Base-by-base conservation (phyloP, 768 basidiomycete species). In the Gelatoporia subvermispora region DNA sequence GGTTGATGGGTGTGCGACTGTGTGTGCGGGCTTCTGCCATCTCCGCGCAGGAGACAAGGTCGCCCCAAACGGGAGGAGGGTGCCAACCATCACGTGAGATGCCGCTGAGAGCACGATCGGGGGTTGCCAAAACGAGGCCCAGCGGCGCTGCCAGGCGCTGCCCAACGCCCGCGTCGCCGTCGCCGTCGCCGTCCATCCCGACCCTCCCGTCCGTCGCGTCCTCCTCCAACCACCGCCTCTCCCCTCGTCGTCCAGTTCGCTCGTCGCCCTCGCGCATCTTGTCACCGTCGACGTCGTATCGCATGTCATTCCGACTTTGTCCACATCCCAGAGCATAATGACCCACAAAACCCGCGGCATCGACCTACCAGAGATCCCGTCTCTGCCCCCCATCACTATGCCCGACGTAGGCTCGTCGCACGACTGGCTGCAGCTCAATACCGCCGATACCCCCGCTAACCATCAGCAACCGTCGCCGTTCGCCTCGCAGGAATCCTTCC, bases 361-460 rank as follows among this genome's bases (percentile, higher is more conserved):
- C 49, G 61, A 58, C 57, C 61, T 67, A 18, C 65, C 65, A 17
- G 44, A 54, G 48, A 72, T 75, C 48, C 73, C 74, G 39, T 61
- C 70, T 13, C 68, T 75, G 25, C 72, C 73, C 41, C 73, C 73
- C 38, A 72, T 75, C 47, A 62, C 65, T 58, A 74, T 74, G 67
- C 69, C 70, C 43, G 53, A 60, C 28, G 28, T 31, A 5, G 28
- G 13, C 28, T 31, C 28, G 28, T 31, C 28, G 7, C 28, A 31
- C 7, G 28, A 31, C 13, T 31, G 28, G 28, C 28, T 31, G 7
- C 28, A 31, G 28, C 13, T 31, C 28, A 31, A 5, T 13, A 31
- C 28, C 28, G 28, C 28, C 28, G 28, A 31, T 31, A 13, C 28
- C 28, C 28, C 28, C 61, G 65, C 47, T 68, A 70, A 34, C 73